phyloP scores from a whole-genome alignment of 164 flowering plant species.

The Protea cynaroides region DNA sequence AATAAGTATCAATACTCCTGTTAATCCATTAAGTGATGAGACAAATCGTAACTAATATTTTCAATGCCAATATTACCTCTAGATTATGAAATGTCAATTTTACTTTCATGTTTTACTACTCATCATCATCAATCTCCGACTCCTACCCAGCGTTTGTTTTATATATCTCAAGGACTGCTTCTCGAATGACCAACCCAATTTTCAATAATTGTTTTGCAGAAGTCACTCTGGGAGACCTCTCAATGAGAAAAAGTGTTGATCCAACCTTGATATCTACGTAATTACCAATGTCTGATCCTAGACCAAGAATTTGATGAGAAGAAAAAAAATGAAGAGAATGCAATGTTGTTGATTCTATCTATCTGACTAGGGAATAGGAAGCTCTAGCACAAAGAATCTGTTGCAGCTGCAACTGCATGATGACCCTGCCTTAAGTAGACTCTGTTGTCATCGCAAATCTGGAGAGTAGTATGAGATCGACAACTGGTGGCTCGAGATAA shows the following conservation, averaged over 20 bases:
- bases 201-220: constrained; percentile 2
- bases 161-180: constrained; percentile 21
- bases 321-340: no score
- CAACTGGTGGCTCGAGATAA: no score
- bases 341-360: neutral
- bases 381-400: constrained; percentile 18
- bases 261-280: constrained; percentile 17
- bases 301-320: neutral
- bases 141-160: no score
- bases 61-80: no score
- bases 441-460: no score
- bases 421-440: constrained; percentile 38
- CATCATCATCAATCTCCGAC: no score
- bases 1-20: no score
- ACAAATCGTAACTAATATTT: no score
- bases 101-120: no score
- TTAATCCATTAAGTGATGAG: no score
- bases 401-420: constrained; percentile 34
- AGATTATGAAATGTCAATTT: no score
- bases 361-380: constrained; percentile 24
- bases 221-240: constrained; percentile 14
- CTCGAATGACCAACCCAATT: constrained; percentile 20
- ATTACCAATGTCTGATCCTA: constrained; percentile 11
- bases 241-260: constrained; percentile 28
- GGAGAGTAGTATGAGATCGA: no score